Conservation (phyloP, 805 yeast genomes). For the Teunomyces atbi region DNA sequence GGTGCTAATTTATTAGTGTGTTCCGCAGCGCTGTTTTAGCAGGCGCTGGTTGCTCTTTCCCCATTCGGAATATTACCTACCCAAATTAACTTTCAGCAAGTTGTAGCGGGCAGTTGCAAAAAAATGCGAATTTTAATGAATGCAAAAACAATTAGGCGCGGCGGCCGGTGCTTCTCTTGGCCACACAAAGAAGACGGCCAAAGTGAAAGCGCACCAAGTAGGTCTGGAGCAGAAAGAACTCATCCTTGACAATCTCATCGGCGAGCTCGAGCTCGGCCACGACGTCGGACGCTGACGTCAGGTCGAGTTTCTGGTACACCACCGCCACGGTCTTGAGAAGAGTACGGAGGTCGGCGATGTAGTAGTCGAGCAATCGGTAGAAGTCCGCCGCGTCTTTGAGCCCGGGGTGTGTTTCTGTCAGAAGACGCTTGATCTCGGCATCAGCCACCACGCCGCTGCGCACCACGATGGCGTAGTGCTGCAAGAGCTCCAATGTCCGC, state of each 20-base stretch:
- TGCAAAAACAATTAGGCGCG: neutral
- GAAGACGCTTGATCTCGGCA: no score
- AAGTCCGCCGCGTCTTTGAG: neutral
- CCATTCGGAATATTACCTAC: neutral
- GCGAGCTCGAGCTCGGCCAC: neutral
- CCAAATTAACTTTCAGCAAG: neutral
- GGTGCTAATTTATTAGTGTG: no score
- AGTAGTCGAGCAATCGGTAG: neutral
- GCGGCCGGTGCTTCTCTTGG: no score
- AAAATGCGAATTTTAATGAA: neutral
- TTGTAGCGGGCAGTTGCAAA: conserved; percentile 4
- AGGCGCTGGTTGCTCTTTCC: no score
- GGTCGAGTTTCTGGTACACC: neutral
- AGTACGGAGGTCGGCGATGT: neutral
- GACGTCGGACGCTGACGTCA: neutral
- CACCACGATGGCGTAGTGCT: neutral
- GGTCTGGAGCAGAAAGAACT: conserved; percentile 1
- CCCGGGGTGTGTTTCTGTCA: no score
- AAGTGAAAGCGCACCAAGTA: neutral
- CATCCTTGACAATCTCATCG: neutral
- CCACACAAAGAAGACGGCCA: neutral
- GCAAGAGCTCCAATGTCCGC: neutral
- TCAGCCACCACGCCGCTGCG: neutral
- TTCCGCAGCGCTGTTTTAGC: no score
- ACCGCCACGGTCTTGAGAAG: conserved; percentile 1